Percentiles rank a stretch among this genome's conserved stretches.
Conservation (phyloP, 148 eudicot genomes). For the Rhododendron ferrugineum region DNA sequence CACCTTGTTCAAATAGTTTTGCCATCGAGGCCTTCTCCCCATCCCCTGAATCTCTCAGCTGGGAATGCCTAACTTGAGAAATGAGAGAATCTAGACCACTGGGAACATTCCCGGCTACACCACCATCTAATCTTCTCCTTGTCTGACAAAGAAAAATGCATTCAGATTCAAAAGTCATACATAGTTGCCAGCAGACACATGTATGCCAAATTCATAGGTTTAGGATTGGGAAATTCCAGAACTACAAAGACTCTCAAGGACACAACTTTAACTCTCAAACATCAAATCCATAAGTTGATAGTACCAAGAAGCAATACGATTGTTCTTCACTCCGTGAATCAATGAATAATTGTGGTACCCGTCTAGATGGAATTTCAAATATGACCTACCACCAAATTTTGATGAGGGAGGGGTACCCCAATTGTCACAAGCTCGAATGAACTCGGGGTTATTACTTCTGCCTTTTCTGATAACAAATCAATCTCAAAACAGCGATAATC, state of each 20-base stretch:
- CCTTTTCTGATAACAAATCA: not conserved
- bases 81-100: conserved; percentile 44
- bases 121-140: conserved; percentile 61
- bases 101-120: conserved; percentile 24
- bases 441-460: not conserved
- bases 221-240: not conserved
- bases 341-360: not conserved
- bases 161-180: conserved; percentile 14
- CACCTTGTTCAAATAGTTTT: conserved; percentile 95
- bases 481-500: not conserved
- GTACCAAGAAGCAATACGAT: not conserved
- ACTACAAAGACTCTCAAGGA: not conserved
- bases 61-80: conserved; percentile 49
- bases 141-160: conserved; percentile 35
- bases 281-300: not conserved
- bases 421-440: not conserved
- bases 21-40: conserved; percentile 71
- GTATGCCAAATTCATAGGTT: conserved; percentile 1
- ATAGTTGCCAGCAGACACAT: not conserved
- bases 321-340: not conserved
- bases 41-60: conserved; percentile 49
- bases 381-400: not conserved
- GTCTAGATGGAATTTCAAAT: not conserved
- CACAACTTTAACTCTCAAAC: not conserved
- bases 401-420: not conserved